Base-by-base conservation (phyloP, 2,329 filamentous ascomycete genomes). In the Cordyceps cateniannulata region DNA sequence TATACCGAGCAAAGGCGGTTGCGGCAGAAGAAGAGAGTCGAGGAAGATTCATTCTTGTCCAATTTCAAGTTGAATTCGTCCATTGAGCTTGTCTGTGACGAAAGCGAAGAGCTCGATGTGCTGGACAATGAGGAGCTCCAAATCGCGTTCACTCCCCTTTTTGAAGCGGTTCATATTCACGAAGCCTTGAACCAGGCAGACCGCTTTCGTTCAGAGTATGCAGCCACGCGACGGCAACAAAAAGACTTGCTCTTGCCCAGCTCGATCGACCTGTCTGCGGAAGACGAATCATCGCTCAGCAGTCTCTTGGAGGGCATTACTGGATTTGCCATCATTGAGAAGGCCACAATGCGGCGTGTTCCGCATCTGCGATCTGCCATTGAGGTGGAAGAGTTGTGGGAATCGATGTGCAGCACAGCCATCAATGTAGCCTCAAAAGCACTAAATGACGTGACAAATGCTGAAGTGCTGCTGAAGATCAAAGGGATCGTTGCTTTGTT, bases 311-410 rank as follows among this genome's bases (percentile, higher is more conserved):
- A 99, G 73, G 91, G 93, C 59, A 96, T 99, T 73, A 88, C 93
- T 25, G 95, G 95, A 0, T 99, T 99, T 73, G 91, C 93, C 7
- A 97, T 99, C 63, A 91, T 99, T 45, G 95, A 99, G 72, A 92
- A 91, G 68, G 91, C 91, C 10, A 99, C 95, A 0, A 92, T 97
- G 86, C 88, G 88, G 65, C 89, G 89, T 66, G 88, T 89, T 0
- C 90, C 91, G 1, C 90, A 95, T 69, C 78, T 99, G 54, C 86
- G 95, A 64, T 89, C 91, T 29, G 78, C 85, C 12, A 85, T 90
- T 65, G 95, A 99, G 77, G 93, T 97, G n/a, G 95, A 99, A 70
- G 95, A 98, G 74, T 79, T 99, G 2, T 99, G 95, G 95, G 93
- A 98, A 69, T 97, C 93, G 0, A 95, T 98, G 90, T 98, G 93